A percentile compares a stretch with the other conserved stretches of the same genome.
These are phyloP conservation scores for Juglanconis sp. DNA, from an alignment of 2,329 filamentous ascomycete species.

Conservation along the genomic window DNA sequence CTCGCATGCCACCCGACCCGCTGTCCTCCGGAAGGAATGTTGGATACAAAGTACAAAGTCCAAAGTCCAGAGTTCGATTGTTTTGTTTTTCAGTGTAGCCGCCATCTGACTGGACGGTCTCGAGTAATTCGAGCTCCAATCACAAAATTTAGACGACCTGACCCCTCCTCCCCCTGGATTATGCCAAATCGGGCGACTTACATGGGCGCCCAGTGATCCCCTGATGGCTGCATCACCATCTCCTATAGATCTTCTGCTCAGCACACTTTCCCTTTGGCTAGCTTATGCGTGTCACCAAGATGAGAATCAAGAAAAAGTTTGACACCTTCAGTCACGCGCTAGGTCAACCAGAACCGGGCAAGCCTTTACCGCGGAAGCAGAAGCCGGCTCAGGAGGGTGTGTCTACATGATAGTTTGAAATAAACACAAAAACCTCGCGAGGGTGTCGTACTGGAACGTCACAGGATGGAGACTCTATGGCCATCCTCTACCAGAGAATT, in stretches of 20 bases:
- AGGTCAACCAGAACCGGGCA: background rate
- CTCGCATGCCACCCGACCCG: background rate
- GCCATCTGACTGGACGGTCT: constrained; percentile 9
- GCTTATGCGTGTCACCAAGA: background rate
- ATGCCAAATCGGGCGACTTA: constrained; percentile 14
- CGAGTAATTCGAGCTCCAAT: constrained; percentile 9
- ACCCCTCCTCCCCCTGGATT: constrained; percentile 15
- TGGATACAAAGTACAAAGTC: background rate
- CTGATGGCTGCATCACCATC: background rate
- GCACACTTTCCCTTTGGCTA: background rate
- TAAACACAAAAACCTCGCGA: constrained; percentile 18
- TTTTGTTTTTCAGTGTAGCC: background rate
- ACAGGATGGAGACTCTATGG: no score
- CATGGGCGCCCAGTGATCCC: background rate
- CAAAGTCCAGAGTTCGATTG: background rate
- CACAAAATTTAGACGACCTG: constrained; percentile 10
- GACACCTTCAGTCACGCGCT: background rate
- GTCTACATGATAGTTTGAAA: background rate
- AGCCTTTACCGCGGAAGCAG: background rate
- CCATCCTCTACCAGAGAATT: no score
- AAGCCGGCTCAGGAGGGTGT: constrained; percentile 4
- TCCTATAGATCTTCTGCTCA: background rate
- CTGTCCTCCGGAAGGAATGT: constrained; percentile 1
- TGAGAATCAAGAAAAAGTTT: background rate
- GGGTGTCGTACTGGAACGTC: background rate